These are phyloP conservation scores for Fusarium neocosmosporiellum DNA, from an alignment of 2,329 filamentous ascomycete species.

Conservation along the genomic window DNA sequence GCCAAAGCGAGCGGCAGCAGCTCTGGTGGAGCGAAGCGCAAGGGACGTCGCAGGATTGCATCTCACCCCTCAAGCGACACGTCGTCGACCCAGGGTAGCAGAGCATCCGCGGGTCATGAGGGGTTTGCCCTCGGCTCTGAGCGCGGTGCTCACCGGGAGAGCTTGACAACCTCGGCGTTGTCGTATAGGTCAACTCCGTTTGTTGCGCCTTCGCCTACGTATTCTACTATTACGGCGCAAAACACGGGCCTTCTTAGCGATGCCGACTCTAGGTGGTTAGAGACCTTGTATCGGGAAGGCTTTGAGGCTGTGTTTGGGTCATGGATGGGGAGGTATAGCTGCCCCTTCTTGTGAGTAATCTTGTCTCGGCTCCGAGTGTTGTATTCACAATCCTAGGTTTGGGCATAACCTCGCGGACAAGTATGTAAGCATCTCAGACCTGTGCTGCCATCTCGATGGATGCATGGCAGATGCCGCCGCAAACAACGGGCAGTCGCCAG, in stretches of 20 bases:
- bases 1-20: constrained; percentile 17
- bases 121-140: not conserved
- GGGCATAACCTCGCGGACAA: constrained; percentile 42
- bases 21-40: constrained; percentile 20
- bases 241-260: constrained; percentile 9
- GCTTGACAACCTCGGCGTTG: not conserved
- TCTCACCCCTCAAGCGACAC: constrained; percentile 25
- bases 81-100: constrained; percentile 12
- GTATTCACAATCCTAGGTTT: constrained; percentile 32
- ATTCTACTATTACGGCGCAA: constrained; percentile 3
- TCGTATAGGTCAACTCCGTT: constrained; percentile 1
- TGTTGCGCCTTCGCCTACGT: not conserved
- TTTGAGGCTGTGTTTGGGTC: constrained; percentile 56
- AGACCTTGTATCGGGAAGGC: constrained; percentile 47
- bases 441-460: constrained; percentile 48
- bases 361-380: not conserved
- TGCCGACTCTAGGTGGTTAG: constrained; percentile 39
- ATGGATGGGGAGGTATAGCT: constrained; percentile 55
- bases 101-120: not conserved
- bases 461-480: constrained; percentile 47
- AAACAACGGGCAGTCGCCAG: not conserved
- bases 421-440: constrained; percentile 46
- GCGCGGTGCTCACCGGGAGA: not conserved
- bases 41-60: constrained; percentile 19
- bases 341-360: constrained; percentile 53